Base-by-base conservation (phyloP, 1,284 basidiomycete species). In the Ganoderma leucocontextum region DNA sequence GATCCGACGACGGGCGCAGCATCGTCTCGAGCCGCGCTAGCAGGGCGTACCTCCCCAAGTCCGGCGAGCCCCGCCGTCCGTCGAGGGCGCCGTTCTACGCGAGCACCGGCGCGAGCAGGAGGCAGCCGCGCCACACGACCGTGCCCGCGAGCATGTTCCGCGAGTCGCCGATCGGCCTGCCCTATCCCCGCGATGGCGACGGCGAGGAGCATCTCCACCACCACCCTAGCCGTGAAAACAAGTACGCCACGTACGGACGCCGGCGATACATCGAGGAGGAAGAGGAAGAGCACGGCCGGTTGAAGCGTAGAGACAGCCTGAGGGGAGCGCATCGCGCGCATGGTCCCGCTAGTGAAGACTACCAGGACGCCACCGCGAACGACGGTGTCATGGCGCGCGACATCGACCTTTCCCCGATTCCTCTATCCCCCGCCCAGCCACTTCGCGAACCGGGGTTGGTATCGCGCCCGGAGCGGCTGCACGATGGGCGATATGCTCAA, bases 341-440 rank as follows among this genome's bases (percentile, higher is more conserved):
- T 22, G 6, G 22, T 33, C 60, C 19, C 13, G 8, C 57, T 15
- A 38, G 42, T 6, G 57, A 67, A 1, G 68, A 65, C 53, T 67
- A 60, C n/a, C 36, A 65, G 13, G 68, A 75, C 67, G 73, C 76
- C 53, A 62, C 66, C 17, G 71, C 72, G 22, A 72, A 69, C 55
- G 73, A 75, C 52, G 65, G 53, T 19, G 72, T 76, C 36, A 62
- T 77, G 39, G 65, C 72, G 49, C 69, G 73, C 33, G 77, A 77
- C 60, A 64, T 72, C 59, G 57, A 63, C 29, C 67, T 75, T 44
- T 78, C 75, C 49, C 75, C 77, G 25, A 62, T 75, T 35, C 75
- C 73, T 36, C 71, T 71, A 36, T 65, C 72, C 17, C 72, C 71
- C 35, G 22, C 60, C 39, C 41, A 33, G 4, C 59, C 47, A 3